These are phyloP conservation scores for Plasmodium ovale DNA, from an alignment of 169 alveolate species.

Conservation along the genomic window DNA sequence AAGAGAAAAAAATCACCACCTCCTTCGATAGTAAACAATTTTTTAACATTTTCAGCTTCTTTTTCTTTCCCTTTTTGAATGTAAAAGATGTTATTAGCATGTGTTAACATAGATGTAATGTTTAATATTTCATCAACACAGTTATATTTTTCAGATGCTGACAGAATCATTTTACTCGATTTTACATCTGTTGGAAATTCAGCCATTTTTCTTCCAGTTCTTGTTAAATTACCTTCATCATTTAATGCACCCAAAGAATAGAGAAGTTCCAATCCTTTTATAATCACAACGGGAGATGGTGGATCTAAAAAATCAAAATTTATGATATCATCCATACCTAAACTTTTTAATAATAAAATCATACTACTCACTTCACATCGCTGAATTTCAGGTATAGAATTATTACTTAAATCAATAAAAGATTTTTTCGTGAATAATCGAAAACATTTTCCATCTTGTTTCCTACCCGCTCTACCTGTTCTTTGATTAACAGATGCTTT, in stretches of 20 bases:
- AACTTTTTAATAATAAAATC: constrained; percentile 89
- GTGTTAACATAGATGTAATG: constrained; percentile 98
- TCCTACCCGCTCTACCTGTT: constrained; percentile 99
- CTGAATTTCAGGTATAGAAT: constrained; percentile 96
- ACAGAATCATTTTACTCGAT: constrained; percentile 93
- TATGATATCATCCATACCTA: constrained; percentile 98
- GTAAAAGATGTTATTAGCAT: constrained; percentile 96
- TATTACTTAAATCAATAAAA: constrained; percentile 97
- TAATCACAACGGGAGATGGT: constrained; percentile 98
- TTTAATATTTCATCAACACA: constrained; percentile 97
- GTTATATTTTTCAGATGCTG: constrained; percentile 93
- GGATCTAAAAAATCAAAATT: constrained; percentile 99
- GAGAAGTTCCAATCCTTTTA: constrained; percentile 96
- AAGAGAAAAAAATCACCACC: constrained; percentile 99
- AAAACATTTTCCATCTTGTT: constrained; percentile 98
- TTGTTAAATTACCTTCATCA: constrained; percentile 97
- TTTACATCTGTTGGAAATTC: constrained; percentile 99
- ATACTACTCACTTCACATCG: constrained; percentile 96
- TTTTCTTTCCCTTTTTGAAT: constrained; percentile 97
- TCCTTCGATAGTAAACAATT: constrained; percentile 94
- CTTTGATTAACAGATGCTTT: constrained; percentile 99
- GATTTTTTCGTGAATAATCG: constrained; percentile 98
- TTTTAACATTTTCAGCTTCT: constrained; percentile 98
- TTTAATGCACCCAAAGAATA: constrained; percentile 98
- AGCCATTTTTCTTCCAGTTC: constrained; percentile 98